These are phyloP conservation scores for Effrenium voratum DNA, from an alignment of 73 alveolate genomes.

Conservation along the genomic window DNA sequence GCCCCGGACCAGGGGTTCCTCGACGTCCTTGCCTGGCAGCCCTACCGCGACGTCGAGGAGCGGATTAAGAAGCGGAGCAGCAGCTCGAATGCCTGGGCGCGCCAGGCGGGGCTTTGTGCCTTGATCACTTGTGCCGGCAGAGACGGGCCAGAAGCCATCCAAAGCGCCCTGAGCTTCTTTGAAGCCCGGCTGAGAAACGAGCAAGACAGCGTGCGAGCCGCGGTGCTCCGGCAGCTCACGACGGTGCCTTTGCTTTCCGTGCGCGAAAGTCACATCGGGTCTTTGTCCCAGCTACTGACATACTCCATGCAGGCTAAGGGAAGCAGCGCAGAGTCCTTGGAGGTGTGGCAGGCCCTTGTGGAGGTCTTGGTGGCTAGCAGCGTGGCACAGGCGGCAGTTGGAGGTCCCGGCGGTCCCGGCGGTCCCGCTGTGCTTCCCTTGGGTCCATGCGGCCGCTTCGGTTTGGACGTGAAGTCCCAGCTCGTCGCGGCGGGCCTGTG, in stretches of 20 bases:
- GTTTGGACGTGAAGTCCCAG: constrained; percentile 1
- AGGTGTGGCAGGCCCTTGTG: neutral
- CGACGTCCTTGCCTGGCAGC: constrained; percentile 37
- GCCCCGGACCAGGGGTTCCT: neutral
- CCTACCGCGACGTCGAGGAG: neutral
- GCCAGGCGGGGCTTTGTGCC: neutral
- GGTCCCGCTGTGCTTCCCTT: neutral
- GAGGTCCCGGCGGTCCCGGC: neutral
- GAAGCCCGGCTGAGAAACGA: constrained; percentile 44
- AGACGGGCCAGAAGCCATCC: neutral
- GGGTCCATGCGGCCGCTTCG: neutral
- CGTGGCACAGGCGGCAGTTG: neutral
- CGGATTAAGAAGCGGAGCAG: neutral
- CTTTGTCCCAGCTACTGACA: constrained; percentile 32
- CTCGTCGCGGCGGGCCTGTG: too few relatives aligned
- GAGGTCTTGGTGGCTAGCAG: constrained; percentile 11
- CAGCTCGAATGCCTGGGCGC: constrained; percentile 24
- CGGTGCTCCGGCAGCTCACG: constrained; percentile 46
- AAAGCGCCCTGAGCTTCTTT: constrained; percentile 17
- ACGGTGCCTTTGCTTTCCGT: constrained; percentile 7
- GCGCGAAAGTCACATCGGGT: neutral
- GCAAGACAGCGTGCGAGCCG: constrained; percentile 52
- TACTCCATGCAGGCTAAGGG: constrained; percentile 73
- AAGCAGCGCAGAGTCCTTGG: constrained; percentile 24
- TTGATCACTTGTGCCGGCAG: constrained; percentile 20